Base-by-base conservation (phyloP, 2,329 filamentous ascomycete species). In the Phoma sp. region DNA sequence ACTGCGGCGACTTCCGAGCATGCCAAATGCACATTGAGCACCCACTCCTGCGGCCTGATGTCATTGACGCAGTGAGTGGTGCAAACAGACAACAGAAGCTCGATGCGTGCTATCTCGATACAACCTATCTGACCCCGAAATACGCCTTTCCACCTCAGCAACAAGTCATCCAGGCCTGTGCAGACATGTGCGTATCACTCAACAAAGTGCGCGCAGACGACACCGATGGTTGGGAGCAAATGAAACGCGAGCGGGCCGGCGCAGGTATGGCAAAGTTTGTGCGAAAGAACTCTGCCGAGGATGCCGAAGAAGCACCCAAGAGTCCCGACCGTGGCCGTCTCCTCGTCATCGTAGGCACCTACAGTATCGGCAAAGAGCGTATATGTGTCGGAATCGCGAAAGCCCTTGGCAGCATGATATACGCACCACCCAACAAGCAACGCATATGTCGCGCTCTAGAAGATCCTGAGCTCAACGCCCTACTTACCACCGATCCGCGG, bases 301-400 rank as follows among this genome's bases (percentile, higher is more conserved):
- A 47, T 32, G 6, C 70, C 61, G 36, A 81, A 72, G 61, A 68
- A 1, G 2, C 32, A 21, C 60, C 58, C 4, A 62, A 58, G 31
- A 66, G 60, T 13, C 60, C 61, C n/a, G 55, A 73, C 27, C 81
- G 81, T 40, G 87, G 90, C 41, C 88, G 92, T 4, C 82, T 99
- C 2, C 84, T 99, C 0, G 91, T 99, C 5, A 86, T 99, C 6
- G 96, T 96, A 57, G 95, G 95, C 39, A 99, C 95, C 0, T 99
- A 99, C 77, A 96, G 90, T 65, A 99, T 99, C 68, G 95, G 95
- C 70, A 99, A 99, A 77, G 95, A 99, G 75, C 89, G 93, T 36
- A 93, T 99, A 62, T 98, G 94, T 72, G 82, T 96, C 29, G 93
- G 92, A 38, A 96, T 99, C 61, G 95, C 95, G 4, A 86, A 88